Evolutionary conservation across 768 basidiomycete genomes (phyloP), one percentile per base, ranked within the genome.

Genomic region (Ramaria sp.): DNA sequence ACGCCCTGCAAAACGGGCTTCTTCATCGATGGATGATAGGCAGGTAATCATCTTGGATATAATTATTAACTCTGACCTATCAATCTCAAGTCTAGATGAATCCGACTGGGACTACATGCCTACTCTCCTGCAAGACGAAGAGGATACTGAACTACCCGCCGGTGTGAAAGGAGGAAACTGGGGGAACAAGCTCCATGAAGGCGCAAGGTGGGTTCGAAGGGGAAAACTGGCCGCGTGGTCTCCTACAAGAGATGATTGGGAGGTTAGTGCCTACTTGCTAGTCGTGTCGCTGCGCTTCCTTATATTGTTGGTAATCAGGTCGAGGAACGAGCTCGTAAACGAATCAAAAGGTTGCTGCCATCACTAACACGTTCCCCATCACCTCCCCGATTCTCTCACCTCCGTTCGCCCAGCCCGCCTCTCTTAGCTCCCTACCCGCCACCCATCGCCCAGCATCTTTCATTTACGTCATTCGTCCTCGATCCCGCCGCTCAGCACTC

Each of bases 181-280:
- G 88, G 91, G 91, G 2, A 79, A 82, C 59, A 93, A 93, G 71
- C 78, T 76, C 10, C 69, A 76, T 58, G 82, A 81, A 66, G 83
- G 82, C n/a, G 81, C 87, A 19, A 76, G 89, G 65, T 92, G 89
- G 89, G 76, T 87, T 50, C 80, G 89, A 17, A 79, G 77, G 66
- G 88, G 90, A 47, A 92, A 93, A 70, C 81, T 91, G 59, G 79
- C 81, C 30, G 74, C 83, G 13, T 93, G 91, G 91, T 88, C 88
- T 30, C 88, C 90, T 20, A 78, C 79, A 49, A 80, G 83, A 73
- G 88, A 88, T 37, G 88, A 91, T 58, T 90, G 87, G 84, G 88
- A 91, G 81, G 90, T 87, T 13, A 13, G 64, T 60, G 60, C 27
- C 75, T 65, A 15, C 15, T 46, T 30, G 46, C 43, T 42, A 34